Evolutionary conservation across 257 asterid genomes (phyloP).

Genomic region (Prunella vulgaris): DNA sequence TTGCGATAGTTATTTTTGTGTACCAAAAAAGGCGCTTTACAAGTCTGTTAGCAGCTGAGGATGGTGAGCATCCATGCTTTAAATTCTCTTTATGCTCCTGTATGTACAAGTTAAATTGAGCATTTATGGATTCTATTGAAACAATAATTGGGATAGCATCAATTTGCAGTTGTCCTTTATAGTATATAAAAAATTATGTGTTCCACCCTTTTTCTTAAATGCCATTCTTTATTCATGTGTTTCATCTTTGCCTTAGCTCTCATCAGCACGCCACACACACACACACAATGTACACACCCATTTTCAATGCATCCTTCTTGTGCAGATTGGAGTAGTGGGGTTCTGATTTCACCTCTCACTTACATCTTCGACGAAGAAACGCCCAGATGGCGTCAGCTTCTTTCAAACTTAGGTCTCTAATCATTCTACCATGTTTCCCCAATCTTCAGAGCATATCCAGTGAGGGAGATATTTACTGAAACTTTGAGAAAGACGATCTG

Average conservation of each 20-base stretch:
- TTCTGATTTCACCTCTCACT: conserved; percentile 82
- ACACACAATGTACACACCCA: too few relatives aligned
- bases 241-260: background rate
- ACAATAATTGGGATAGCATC: background rate
- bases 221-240: background rate
- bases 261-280: too few relatives aligned
- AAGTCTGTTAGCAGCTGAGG: conserved; percentile 85
- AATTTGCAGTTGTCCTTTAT: background rate
- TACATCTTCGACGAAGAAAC: conserved; percentile 96
- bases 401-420: conserved; percentile 58
- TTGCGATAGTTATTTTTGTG: conserved; percentile 88
- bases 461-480: background rate
- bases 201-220: background rate
- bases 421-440: background rate
- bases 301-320: background rate
- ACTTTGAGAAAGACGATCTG: background rate
- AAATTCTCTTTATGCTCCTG: background rate
- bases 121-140: background rate
- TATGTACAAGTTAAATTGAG: background rate
- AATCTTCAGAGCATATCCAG: background rate
- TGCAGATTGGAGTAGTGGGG: conserved; percentile 98
- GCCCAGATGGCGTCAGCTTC: conserved; percentile 93
- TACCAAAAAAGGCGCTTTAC: conserved; percentile 87
- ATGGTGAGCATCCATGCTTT: conserved; percentile 52
- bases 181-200: background rate